A percentile compares a stretch with the other conserved stretches of the same genome.
These are phyloP conservation scores for Corylus avellana DNA, from an alignment of 306 rosid species.

Conservation along the genomic window DNA sequence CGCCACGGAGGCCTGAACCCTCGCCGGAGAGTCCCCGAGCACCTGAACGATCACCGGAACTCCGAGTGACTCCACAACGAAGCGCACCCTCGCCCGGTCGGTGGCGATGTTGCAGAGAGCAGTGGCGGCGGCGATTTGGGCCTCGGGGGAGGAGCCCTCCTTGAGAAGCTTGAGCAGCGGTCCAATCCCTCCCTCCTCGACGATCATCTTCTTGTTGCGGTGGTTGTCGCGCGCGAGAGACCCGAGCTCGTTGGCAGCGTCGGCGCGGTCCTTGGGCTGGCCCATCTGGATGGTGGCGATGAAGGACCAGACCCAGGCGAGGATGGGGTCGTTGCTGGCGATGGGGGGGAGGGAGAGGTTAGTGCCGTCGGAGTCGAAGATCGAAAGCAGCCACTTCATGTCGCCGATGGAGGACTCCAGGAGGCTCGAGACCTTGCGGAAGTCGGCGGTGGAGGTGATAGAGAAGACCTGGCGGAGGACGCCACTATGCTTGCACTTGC, in stretches of 20 bases:
- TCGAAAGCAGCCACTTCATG: conserved; percentile 69
- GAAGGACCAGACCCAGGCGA: conserved; percentile 82
- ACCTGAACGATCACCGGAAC: conserved; percentile 64
- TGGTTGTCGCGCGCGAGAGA: conserved; percentile 54
- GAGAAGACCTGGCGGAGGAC: conserved; percentile 72
- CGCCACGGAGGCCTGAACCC: conserved; percentile 66
- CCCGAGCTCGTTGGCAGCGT: conserved; percentile 55
- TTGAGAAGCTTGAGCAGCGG: conserved; percentile 76
- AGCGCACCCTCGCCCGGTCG: conserved; percentile 39
- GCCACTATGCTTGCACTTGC: conserved; percentile 65
- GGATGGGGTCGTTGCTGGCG: conserved; percentile 74
- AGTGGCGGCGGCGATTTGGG: conserved; percentile 72
- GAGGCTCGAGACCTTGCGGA: conserved; percentile 54
- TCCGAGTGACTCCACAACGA: conserved; percentile 42
- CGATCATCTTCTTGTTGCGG: conserved; percentile 68
- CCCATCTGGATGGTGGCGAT: conserved; percentile 75
- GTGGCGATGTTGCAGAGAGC: conserved; percentile 55
- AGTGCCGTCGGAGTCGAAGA: conserved; percentile 59
- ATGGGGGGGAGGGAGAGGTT: conserved; percentile 69
- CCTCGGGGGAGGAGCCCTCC: conserved; percentile 57
- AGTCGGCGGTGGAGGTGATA: conserved; percentile 65
- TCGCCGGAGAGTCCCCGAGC: conserved; percentile 51
- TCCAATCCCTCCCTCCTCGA: conserved; percentile 70
- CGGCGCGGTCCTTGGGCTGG: conserved; percentile 61
- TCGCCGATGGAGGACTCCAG: conserved; percentile 76